Conservation (phyloP, 2,329 filamentous ascomycete genomes). For the Fonsecaea erecta region DNA sequence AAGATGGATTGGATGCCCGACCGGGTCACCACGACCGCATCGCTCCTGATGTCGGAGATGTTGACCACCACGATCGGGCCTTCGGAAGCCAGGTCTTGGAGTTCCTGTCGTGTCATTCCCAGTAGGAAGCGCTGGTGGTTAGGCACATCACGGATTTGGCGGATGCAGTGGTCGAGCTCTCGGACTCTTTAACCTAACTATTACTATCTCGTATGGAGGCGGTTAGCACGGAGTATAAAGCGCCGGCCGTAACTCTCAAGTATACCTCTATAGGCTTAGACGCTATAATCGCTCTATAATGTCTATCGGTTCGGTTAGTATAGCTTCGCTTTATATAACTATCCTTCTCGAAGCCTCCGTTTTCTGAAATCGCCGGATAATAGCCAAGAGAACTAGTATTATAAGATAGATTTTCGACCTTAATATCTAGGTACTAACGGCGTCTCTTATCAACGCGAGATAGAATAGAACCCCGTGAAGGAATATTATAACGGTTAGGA, state of each 20-base stretch:
- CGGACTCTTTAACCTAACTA: neutral
- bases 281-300: neutral
- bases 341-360: neutral
- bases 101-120: too few relatives aligned
- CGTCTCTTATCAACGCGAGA: constrained; percentile 8
- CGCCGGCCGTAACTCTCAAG: neutral
- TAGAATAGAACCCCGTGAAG: constrained; percentile 1
- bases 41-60: too few relatives aligned
- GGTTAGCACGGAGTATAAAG: neutral
- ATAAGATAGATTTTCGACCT: constrained; percentile 9
- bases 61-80: too few relatives aligned
- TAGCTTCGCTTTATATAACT: neutral
- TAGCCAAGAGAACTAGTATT: constrained; percentile 3
- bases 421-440: constrained; percentile 4
- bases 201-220: neutral
- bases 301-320: neutral
- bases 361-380: neutral
- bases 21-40: too few relatives aligned
- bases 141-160: too few relatives aligned
- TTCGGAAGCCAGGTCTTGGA: too few relatives aligned
- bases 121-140: too few relatives aligned
- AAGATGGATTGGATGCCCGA: too few relatives aligned
- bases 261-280: neutral
- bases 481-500: constrained; percentile 1
- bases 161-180: too few relatives aligned